Evolutionary conservation across 768 basidiomycete genomes (phyloP), one percentile per base, ranked within the genome.

Genomic region (Roridomyces roridus): DNA sequence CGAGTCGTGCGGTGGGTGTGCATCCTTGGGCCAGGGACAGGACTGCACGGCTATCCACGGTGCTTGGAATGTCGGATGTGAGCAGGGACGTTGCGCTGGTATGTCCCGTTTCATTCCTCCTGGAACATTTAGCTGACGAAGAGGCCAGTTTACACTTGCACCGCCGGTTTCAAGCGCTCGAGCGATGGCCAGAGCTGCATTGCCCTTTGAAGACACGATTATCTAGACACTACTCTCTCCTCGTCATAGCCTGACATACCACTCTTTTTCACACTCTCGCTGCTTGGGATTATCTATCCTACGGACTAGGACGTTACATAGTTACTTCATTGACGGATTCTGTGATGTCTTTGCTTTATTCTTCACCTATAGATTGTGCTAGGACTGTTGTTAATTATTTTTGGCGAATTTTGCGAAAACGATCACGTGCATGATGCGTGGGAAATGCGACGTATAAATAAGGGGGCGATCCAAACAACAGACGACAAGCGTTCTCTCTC

Each of bases 1-100:
- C 42, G 78, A 84, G 56, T 85, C 86, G 14, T 93, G 91, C 71
- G 91, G 91, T 59, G 91, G 92, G 25, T 93, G 91, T 67, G 71
- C 82, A 2, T 78, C 82, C 17, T 70, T 81, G n/a, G 85, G 84
- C 18, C 66, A 73, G 39, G 91, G 91, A 23, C 74, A 84, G 68
- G 88, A 94, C 70, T 94, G 91, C 71, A 85, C 85, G 17, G 72
- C 79, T 41, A 91, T 93, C 62, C 58, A 72, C 41, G 83, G 85
- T 43, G 85, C 81, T 18, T 83, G 84, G 81, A 85, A 85, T 67
- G 88, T 91, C 65, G 83, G 81, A n/a, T 94, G 91, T 70, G 79
- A 84, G 45, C 68, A 67, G 57, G 81, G 81, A 26, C 66, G 66
- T 55, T 88, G 86, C 69, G 71, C 71, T 43, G 80, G 86, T 88